Conservation (phyloP, 2,329 filamentous ascomycete genomes). For the Colletotrichum horii region DNA sequence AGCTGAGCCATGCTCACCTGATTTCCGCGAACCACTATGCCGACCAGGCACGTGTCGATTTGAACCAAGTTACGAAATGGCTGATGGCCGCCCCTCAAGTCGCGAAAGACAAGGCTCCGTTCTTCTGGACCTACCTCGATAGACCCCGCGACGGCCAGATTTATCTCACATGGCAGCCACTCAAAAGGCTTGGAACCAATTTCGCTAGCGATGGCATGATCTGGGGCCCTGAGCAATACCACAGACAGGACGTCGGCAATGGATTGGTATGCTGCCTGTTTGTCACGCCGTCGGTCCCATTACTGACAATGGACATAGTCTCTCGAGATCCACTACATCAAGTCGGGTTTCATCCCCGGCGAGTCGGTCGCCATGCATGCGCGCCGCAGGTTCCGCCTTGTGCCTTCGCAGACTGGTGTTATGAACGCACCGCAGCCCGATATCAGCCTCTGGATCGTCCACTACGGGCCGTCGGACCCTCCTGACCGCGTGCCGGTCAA, state of each 20-base stretch:
- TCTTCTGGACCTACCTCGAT: constrained; percentile 93
- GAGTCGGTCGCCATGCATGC: constrained; percentile 79
- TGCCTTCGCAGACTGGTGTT: constrained; percentile 72
- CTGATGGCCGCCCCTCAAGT: constrained; percentile 84
- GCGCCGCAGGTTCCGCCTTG: constrained; percentile 84
- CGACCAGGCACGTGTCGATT: constrained; percentile 70
- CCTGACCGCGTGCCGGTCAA: constrained; percentile 74
- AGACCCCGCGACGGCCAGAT: constrained; percentile 82
- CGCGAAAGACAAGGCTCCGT: constrained; percentile 81
- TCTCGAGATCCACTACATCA: constrained; percentile 87
- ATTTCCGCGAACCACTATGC: constrained; percentile 86
- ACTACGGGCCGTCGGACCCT: constrained; percentile 81
- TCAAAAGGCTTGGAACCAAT: constrained; percentile 70
- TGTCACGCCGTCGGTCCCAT: background rate
- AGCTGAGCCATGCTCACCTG: constrained; percentile 90
- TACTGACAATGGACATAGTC: constrained; percentile 55
- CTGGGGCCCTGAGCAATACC: constrained; percentile 82
- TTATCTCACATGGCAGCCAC: constrained; percentile 87
- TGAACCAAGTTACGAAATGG: constrained; percentile 82
- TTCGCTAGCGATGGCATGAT: constrained; percentile 93
- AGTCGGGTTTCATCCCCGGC: constrained; percentile 78
- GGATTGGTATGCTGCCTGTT: constrained; percentile 52
- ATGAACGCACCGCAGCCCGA: constrained; percentile 76
- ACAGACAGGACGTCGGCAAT: constrained; percentile 73
- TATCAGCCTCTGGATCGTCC: constrained; percentile 86